These are phyloP conservation scores for Candida smagusa DNA, from an alignment of 1,139 yeast species.

Conservation along the genomic window DNA sequence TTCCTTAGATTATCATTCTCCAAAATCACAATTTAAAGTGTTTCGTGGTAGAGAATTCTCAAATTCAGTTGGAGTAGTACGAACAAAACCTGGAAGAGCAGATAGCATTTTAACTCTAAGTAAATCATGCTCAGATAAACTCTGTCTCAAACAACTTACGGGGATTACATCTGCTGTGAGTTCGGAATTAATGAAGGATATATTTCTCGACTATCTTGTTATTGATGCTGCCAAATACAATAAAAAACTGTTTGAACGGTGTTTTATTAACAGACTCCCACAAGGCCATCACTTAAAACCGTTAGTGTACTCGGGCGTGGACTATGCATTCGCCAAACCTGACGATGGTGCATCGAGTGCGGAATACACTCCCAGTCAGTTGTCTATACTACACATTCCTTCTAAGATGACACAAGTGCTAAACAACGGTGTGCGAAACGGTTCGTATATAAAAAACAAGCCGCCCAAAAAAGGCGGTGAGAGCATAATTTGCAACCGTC, in stretches of 20 bases:
- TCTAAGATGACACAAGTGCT: conserved; percentile 36
- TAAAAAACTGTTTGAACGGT: conserved; percentile 43
- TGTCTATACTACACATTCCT: conserved; percentile 33
- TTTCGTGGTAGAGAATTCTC: conserved; percentile 67
- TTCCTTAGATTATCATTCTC: not conserved
- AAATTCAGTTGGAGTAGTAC: conserved; percentile 54
- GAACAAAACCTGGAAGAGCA: conserved; percentile 88
- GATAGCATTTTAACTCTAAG: conserved; percentile 71
- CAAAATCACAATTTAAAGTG: not conserved
- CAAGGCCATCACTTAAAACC: conserved; percentile 9
- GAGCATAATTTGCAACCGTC: conserved; percentile 34
- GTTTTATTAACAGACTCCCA: conserved; percentile 42
- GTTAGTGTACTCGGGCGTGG: conserved; percentile 21
- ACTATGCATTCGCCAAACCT: conserved; percentile 27
- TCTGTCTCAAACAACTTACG: conserved; percentile 59
- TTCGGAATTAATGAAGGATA: conserved; percentile 35
- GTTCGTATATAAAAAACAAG: conserved; percentile 42
- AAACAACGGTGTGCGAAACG: conserved; percentile 54
- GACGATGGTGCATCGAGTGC: not conserved
- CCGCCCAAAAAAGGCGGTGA: conserved; percentile 47
- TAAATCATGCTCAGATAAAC: conserved; percentile 86
- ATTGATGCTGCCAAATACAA: conserved; percentile 39
- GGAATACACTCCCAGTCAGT: conserved; percentile 29
- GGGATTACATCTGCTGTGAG: conserved; percentile 58
- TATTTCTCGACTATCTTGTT: conserved; percentile 54